phyloP scores from a whole-genome alignment of 108 stramenopile species.

The Pseudonitzschia delicatissima region DNA sequence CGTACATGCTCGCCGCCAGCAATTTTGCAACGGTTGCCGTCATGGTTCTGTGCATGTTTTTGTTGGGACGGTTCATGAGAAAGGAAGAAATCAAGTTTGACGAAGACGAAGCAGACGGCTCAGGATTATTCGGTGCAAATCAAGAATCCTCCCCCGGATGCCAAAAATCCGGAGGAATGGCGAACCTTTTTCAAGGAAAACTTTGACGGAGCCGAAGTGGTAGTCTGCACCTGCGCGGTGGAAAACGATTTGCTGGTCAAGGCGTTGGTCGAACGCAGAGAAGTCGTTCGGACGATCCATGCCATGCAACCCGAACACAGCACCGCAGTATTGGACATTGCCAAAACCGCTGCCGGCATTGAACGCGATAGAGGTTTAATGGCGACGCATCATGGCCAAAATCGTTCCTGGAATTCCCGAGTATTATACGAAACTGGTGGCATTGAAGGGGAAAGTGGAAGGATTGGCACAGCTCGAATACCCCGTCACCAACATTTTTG shows the following conservation, averaged over 20 bases:
- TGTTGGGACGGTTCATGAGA: constrained; percentile 42
- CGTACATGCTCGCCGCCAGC: constrained; percentile 39
- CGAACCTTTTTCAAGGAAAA: constrained; percentile 59
- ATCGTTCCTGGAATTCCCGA: constrained; percentile 56
- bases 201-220: constrained; percentile 61
- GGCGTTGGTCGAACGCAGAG: constrained; percentile 72
- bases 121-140: constrained; percentile 89
- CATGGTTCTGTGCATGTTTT: constrained; percentile 37
- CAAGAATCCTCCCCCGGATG: constrained; percentile 77
- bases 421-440: constrained; percentile 26
- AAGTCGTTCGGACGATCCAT: constrained; percentile 51
- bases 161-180: constrained; percentile 86
- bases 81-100: constrained; percentile 65
- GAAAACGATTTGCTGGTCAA: constrained; percentile 80
- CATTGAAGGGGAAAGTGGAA: constrained; percentile 61
- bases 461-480: constrained; percentile 73
- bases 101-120: constrained; percentile 86
- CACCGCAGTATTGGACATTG: constrained; percentile 53
- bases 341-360: constrained; percentile 49
- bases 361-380: constrained; percentile 51
- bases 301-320: constrained; percentile 49
- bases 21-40: constrained; percentile 59
- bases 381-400: constrained; percentile 37
- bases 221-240: constrained; percentile 75
- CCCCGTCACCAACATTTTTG: constrained; percentile 71